Evolutionary conservation across 495 filamentous ascomycete species (phyloP).

Genomic region (Penicillium robsamsonii): DNA sequence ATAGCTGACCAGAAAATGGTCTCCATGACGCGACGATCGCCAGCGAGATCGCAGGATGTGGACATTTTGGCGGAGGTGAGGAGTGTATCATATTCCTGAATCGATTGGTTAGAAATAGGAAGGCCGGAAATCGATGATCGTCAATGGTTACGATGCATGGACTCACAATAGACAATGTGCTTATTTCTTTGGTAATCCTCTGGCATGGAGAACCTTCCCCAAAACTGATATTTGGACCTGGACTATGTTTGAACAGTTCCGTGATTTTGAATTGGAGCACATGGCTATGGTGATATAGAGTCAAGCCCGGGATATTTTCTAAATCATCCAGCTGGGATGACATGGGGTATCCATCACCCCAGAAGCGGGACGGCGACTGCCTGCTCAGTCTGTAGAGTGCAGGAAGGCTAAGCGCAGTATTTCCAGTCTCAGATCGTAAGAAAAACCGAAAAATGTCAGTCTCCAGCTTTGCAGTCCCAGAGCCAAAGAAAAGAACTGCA

Average conservation of each 20-base stretch:
- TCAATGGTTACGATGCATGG: background rate
- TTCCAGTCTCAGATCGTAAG: slow-evolving; percentile 18
- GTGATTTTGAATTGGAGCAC: slow-evolving; percentile 32
- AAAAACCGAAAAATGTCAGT: slow-evolving; percentile 31
- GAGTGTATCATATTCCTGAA: slow-evolving; percentile 31
- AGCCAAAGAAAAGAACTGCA: slow-evolving; percentile 25
- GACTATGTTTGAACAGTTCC: slow-evolving; percentile 23
- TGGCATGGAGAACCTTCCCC: slow-evolving; percentile 14
- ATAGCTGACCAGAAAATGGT: slow-evolving; percentile 35
- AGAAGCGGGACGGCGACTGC: slow-evolving; percentile 34
- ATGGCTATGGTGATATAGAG: slow-evolving; percentile 32
- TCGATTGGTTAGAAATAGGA: background rate
- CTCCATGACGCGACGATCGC: slow-evolving; percentile 29
- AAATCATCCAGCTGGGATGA: slow-evolving; percentile 35
- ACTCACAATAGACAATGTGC: slow-evolving; percentile 24
- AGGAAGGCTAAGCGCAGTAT: slow-evolving; percentile 16
- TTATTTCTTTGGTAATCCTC: slow-evolving; percentile 23
- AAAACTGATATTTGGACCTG: background rate
- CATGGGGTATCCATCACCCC: slow-evolving; percentile 32
- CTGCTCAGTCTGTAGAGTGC: slow-evolving; percentile 34
- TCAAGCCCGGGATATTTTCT: slow-evolving; percentile 32
- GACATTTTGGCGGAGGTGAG: slow-evolving; percentile 22
- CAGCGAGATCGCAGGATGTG: slow-evolving; percentile 22
- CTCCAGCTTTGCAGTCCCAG: slow-evolving; percentile 21
- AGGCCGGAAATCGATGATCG: background rate